Percentiles rank a stretch among this genome's conserved stretches.
Conservation (phyloP, 345 rosid species). For the Carallia brachiata region DNA sequence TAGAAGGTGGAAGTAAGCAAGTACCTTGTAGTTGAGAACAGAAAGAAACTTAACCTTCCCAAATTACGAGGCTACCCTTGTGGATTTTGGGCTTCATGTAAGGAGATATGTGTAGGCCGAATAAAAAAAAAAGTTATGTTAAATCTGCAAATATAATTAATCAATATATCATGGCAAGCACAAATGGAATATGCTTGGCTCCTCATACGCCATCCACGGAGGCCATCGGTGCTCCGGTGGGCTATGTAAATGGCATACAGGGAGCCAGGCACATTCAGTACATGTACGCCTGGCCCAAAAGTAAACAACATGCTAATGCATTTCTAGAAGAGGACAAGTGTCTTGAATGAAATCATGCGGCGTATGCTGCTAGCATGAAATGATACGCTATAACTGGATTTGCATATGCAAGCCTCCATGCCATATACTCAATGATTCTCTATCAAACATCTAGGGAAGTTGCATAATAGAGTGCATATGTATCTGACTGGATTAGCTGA, state of each 20-base stretch:
- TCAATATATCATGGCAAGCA: background rate
- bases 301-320: background rate
- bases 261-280: conserved; percentile 89
- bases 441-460: background rate
- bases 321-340: background rate
- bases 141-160: conserved; percentile 27
- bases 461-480: background rate
- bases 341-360: no score
- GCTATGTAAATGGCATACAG: conserved; percentile 95
- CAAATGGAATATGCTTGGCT: conserved; percentile 55
- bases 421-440: background rate
- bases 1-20: background rate
- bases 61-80: conserved; percentile 30
- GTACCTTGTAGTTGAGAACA: conserved; percentile 1
- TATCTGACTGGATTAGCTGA: background rate
- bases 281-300: background rate
- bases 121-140: background rate
- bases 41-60: conserved; percentile 6
- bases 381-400: background rate
- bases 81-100: background rate
- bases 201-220: conserved; percentile 99
- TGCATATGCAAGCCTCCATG: background rate
- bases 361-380: no score
- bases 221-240: conserved; percentile 63
- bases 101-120: no score